These are phyloP conservation scores for Lophiostoma macrostomum DNA, from an alignment of 495 filamentous ascomycete species.

Conservation along the genomic window DNA sequence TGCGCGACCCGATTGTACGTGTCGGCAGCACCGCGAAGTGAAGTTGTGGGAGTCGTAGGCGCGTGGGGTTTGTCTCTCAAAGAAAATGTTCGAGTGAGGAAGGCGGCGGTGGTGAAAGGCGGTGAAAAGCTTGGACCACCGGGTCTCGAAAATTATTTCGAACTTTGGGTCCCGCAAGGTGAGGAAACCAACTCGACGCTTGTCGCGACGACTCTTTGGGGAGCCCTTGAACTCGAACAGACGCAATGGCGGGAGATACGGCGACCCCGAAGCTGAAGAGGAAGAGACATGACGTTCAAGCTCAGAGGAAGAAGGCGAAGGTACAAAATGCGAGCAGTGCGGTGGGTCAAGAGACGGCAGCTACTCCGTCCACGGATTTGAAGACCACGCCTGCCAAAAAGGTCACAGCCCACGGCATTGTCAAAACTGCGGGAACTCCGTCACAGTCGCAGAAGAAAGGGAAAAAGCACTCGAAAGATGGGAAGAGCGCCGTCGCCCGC, in stretches of 20 bases:
- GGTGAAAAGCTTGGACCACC: conserved; percentile 13
- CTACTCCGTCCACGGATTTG: not conserved
- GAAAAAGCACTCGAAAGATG: too few relatives aligned
- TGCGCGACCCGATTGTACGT: not conserved
- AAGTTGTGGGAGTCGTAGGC: not conserved
- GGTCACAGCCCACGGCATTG: too few relatives aligned
- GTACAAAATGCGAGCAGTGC: conserved; percentile 18
- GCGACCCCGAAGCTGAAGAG: conserved; percentile 19
- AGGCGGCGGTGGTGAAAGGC: too few relatives aligned
- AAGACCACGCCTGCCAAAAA: not conserved
- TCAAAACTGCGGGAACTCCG: too few relatives aligned
- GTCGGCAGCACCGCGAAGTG: not conserved
- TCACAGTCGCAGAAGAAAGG: too few relatives aligned
- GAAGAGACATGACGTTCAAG: conserved; percentile 28
- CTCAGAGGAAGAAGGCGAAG: conserved; percentile 24
- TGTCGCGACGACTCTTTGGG: not conserved
- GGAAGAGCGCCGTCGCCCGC: too few relatives aligned
- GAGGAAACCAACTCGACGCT: not conserved
- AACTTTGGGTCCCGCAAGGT: conserved; percentile 5
- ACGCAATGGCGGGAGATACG: conserved; percentile 6
- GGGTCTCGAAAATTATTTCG: conserved; percentile 19
- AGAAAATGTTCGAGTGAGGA: too few relatives aligned
- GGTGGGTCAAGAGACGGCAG: not conserved
- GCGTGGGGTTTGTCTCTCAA: conserved; percentile 7
- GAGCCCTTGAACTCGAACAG: not conserved